Base-by-base conservation (phyloP, 208 protist species). In the Trypanosoma cruzi region DNA sequence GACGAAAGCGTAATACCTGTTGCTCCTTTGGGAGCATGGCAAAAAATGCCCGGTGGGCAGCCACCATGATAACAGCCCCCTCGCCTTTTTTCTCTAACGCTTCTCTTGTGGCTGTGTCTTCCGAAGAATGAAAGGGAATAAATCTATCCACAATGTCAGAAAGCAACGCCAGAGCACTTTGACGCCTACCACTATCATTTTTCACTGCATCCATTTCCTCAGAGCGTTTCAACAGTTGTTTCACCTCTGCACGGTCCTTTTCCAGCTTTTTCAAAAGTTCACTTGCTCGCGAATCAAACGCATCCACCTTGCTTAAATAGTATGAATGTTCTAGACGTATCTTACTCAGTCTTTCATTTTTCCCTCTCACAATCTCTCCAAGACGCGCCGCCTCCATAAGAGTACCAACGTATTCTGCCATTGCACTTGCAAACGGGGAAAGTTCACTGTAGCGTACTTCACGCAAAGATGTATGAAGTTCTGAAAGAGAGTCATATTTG, bases 71-170 rank as follows among this genome's bases (percentile, higher is more conserved):
- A 22, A 84, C 62, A 68, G 90, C 80, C 0, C 79, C 91, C 52
- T 84, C 79, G 28, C 79, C 85, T 42, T 73, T 80, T 59, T 77
- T 32, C 53, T 50, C 57, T 22, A 52, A 40, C 36, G n/a, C 37
- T 74, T 80, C 63, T 69, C 66, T 46, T 58, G 34, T 37, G 81
- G 52, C 20, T 63, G 61, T 44, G 46, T 64, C 46, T 29, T 71
- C 55, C 24, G 49, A 24, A 73, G n/a, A 55, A 31, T 63, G 34
- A 56, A 92, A 93, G 36, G 74, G 60, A 40, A 70, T 71, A 73
- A 94, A 93, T 6, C 81, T 67, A 64, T 96, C 91, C 44, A 92
- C 81, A 14, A 90, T 56, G 24, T 81, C 80, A 5, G 79, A 80
- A 63, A 92, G 89, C 22, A 72, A 63, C 20, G 71, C 49, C 46